A percentile compares a stretch with the other conserved stretches of the same genome.
These are phyloP conservation scores for Globisporangium splendens DNA, from an alignment of 352 stramenopile species.

Conservation along the genomic window DNA sequence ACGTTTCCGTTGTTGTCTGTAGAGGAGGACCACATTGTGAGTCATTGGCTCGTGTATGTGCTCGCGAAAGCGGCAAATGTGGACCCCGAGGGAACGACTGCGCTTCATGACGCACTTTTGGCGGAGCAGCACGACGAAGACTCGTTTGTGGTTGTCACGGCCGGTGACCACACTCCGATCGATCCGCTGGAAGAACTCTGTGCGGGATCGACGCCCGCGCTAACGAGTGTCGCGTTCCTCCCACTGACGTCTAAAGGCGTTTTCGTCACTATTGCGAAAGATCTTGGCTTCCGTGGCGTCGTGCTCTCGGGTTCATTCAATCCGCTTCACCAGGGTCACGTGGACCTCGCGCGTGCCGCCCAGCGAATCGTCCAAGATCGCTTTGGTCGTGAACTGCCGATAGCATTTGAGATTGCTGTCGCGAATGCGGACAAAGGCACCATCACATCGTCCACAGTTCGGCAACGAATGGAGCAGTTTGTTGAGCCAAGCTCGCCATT, in stretches of 20 bases:
- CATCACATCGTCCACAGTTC: constrained; percentile 37
- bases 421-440: constrained; percentile 79
- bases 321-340: constrained; percentile 70
- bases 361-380: constrained; percentile 35
- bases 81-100: constrained; percentile 23
- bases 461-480: constrained; percentile 56
- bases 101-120: constrained; percentile 29
- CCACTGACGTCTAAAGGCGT: constrained; percentile 10
- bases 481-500: constrained; percentile 11
- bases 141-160: constrained; percentile 17
- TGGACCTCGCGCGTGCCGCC: constrained; percentile 46
- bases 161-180: neutral
- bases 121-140: constrained; percentile 29
- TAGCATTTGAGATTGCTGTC: constrained; percentile 76
- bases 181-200: constrained; percentile 32
- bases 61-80: constrained; percentile 41
- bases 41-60: constrained; percentile 65
- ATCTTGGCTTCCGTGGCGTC: constrained; percentile 53
- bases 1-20: neutral
- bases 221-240: constrained; percentile 53
- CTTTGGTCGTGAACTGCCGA: constrained; percentile 27
- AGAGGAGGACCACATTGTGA: constrained; percentile 72
- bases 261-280: constrained; percentile 16
- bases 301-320: constrained; percentile 84
- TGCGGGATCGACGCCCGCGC: constrained; percentile 8